Percentiles rank a stretch among this genome's conserved stretches.
Evolutionary conservation across 1,139 yeast genomes (phyloP).

Genomic region (Suhomyces guaymorum): DNA sequence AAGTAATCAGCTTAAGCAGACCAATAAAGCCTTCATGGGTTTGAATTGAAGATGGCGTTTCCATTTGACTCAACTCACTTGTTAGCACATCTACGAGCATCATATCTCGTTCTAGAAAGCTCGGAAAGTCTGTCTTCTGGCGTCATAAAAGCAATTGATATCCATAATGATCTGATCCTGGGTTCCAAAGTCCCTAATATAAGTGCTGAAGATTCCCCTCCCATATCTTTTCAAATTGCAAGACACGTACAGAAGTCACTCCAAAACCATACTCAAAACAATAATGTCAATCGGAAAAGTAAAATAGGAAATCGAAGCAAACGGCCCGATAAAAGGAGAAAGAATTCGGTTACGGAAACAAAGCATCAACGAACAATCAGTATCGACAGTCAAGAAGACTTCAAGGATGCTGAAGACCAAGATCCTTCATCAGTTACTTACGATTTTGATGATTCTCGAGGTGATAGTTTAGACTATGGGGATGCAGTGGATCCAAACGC

Average conservation of each 20-base stretch:
- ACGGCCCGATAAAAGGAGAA: neutral
- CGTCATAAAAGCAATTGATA: slow-evolving; percentile 23
- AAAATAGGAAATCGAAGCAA: neutral
- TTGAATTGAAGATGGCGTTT: slow-evolving; percentile 31
- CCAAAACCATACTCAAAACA: slow-evolving; percentile 1
- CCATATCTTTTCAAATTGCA: slow-evolving; percentile 33
- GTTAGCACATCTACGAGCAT: slow-evolving; percentile 34
- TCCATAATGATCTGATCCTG: slow-evolving; percentile 1
- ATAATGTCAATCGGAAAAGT: neutral
- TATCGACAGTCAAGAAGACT: neutral
- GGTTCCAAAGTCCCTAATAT: slow-evolving; percentile 3
- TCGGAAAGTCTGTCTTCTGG: slow-evolving; percentile 28
- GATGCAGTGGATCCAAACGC: slow-evolving; percentile 4
- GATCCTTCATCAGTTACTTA: neutral
- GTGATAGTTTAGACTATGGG: slow-evolving; percentile 4
- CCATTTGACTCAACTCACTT: slow-evolving; percentile 35
- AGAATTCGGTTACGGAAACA: neutral
- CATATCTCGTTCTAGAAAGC: slow-evolving; percentile 30
- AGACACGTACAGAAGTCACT: slow-evolving; percentile 20
- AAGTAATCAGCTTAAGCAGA: neutral
- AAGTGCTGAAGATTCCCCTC: slow-evolving; percentile 34
- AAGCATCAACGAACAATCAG: neutral
- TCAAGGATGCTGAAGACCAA: neutral
- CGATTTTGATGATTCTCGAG: slow-evolving; percentile 4
- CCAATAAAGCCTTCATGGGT: neutral